Evolutionary conservation across 2,329 filamentous ascomycete genomes (phyloP).

Genomic region (Tolypocladium paradoxum): DNA sequence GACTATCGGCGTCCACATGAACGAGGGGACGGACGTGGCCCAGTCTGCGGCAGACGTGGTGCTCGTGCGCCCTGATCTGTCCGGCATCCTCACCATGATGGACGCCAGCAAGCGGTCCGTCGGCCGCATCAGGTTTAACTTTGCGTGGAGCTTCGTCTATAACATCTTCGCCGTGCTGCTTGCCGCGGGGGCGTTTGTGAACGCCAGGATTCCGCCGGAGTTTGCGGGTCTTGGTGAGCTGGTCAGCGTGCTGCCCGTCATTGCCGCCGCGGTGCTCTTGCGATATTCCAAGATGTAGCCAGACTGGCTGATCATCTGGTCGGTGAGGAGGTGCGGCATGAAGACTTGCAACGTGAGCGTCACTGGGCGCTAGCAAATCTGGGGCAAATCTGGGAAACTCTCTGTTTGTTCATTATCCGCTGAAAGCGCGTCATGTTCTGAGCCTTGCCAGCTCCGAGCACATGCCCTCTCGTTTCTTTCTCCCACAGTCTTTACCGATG

Average conservation of each 20-base stretch:
- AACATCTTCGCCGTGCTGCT: slow-evolving; percentile 59
- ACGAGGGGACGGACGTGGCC: slow-evolving; percentile 51
- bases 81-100: slow-evolving; percentile 47
- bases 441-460: no score
- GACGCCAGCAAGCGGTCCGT: slow-evolving; percentile 36
- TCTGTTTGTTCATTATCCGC: no score
- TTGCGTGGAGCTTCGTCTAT: slow-evolving; percentile 59
- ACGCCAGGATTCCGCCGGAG: slow-evolving; percentile 39
- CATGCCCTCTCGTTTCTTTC: no score
- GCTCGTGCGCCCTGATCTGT: slow-evolving; percentile 46
- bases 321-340: no score
- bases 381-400: no score
- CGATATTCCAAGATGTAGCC: slow-evolving; percentile 24
- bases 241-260: slow-evolving; percentile 62
- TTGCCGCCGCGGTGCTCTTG: slow-evolving; percentile 43
- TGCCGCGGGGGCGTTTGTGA: slow-evolving; percentile 53
- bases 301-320: no score
- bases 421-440: no score
- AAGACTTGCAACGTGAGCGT: no score
- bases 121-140: slow-evolving; percentile 53
- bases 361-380: no score
- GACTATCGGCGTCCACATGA: slow-evolving; percentile 60
- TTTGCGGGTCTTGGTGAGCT: slow-evolving; percentile 63
- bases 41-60: slow-evolving; percentile 58
- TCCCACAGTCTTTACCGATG: no score